phyloP scores from a whole-genome alignment of 2,329 filamentous ascomycete species.

The Magnaporthales sp. region DNA sequence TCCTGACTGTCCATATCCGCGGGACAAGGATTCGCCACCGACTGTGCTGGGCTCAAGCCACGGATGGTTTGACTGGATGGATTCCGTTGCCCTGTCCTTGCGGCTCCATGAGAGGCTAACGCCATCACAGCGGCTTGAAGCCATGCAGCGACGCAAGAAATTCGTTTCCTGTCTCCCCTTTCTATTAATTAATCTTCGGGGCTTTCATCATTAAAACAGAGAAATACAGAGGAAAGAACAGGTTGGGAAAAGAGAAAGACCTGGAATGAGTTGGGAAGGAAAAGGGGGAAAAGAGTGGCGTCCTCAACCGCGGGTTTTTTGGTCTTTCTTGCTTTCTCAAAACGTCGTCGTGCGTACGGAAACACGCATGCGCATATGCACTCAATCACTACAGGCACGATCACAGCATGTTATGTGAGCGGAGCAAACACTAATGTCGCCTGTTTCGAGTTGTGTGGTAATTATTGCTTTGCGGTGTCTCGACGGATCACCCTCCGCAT shows the following conservation, averaged over 20 bases:
- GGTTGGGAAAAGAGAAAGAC: too few species aligned
- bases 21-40: neutral
- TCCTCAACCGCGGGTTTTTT: neutral
- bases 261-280: neutral
- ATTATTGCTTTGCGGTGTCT: neutral
- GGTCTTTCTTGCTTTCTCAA: neutral
- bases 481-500: neutral
- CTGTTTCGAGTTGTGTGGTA: neutral
- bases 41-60: neutral
- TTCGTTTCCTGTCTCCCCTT: neutral
- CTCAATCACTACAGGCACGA: neutral
- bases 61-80: neutral
- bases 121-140: neutral
- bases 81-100: neutral
- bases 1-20: neutral
- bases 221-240: too few species aligned
- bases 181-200: too few species aligned
- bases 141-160: neutral
- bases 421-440: neutral
- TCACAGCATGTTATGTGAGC: neutral
- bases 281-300: neutral
- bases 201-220: too few species aligned
- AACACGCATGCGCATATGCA: neutral
- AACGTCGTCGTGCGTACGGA: neutral
- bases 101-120: neutral